Evolutionary conservation across 768 basidiomycete genomes (phyloP), one percentile per base, ranked within the genome.

Genomic region (Mycena olivaceomarginata): DNA sequence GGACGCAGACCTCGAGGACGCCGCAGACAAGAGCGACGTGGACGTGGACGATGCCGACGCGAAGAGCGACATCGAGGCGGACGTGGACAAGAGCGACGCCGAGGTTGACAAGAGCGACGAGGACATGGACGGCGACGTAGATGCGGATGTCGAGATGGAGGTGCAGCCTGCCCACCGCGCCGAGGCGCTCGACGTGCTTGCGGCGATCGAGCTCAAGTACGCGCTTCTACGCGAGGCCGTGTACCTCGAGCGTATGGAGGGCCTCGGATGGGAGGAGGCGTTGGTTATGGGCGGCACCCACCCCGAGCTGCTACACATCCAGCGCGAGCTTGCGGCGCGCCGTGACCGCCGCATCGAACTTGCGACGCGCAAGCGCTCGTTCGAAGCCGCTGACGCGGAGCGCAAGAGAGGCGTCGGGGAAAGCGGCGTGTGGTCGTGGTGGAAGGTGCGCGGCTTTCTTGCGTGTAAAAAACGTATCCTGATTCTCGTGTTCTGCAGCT

Each of bases 231-330:
- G 98, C 63, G 97, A 99, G 83, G 89, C 93, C 66, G 89, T 99
- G 18, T 99, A 98, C 84, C 89, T 99, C 22, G 98, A 99, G 86
- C 95, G 97, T 84, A 97, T 99, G 96, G 95, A 97, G 53, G 93
- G 92, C 5, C 87, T 98, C 10, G 94, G 95, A 45, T 94, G 94
- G 92, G 98, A 99, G 84, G 97, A 99, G 82, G 87, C 91, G 16
- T 87, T 97, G 80, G 90, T 99, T 31, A 88, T 91, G 40, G 91
- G 94, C 57, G 95, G 93, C 40, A 91, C 92, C 0, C 98, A 99
- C 80, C 98, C 98, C 0, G 97, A 98, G 81, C 87, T 98, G 69
- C 86, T 94, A 16, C 93, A 97, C 82, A 87, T 99, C 0, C 94
- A 97, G 73, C 90, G 90, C 25, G 96, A 97, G 72, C 89, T 99